Evolutionary conservation across 176 grass and related monocot species (phyloP).

Genomic region (Oryza meridionalis): DNA sequence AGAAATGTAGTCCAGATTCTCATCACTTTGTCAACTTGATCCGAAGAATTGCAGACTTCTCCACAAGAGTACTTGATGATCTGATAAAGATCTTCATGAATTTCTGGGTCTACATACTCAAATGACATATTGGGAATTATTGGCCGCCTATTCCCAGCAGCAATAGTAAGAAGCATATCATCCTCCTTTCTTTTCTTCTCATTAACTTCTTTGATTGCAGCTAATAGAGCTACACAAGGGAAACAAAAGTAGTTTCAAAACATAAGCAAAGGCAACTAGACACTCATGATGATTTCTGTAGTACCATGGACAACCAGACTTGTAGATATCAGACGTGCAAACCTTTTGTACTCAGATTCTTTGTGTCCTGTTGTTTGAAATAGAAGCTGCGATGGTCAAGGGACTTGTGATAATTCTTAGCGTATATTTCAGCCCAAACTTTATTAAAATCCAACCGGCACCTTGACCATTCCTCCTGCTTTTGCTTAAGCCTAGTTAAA

Average conservation of each 20-base stretch:
- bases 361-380: constrained; percentile 82
- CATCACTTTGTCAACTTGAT: constrained; percentile 63
- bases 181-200: constrained; percentile 68
- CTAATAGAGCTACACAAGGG: constrained; percentile 56
- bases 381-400: constrained; percentile 86
- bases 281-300: constrained; percentile 3
- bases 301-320: too few relatives aligned
- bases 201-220: constrained; percentile 76
- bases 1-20: constrained; percentile 63
- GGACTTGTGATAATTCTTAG: constrained; percentile 85
- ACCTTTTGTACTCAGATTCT: constrained; percentile 83
- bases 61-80: constrained; percentile 73
- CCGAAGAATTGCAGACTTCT: constrained; percentile 67
- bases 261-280: constrained; percentile 9
- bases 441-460: constrained; percentile 83
- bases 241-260: constrained; percentile 4
- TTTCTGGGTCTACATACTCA: constrained; percentile 56
- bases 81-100: constrained; percentile 73
- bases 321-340: constrained; percentile 25
- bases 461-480: constrained; percentile 78
- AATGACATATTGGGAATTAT: constrained; percentile 75
- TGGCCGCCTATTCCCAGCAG: constrained; percentile 53
- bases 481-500: constrained; percentile 79
- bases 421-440: constrained; percentile 86
- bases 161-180: constrained; percentile 62